Evolutionary conservation across 2,329 filamentous ascomycete species (phyloP), one percentile per base, ranked within the genome.

Genomic region (Phaeophleospora eucalypticola): DNA sequence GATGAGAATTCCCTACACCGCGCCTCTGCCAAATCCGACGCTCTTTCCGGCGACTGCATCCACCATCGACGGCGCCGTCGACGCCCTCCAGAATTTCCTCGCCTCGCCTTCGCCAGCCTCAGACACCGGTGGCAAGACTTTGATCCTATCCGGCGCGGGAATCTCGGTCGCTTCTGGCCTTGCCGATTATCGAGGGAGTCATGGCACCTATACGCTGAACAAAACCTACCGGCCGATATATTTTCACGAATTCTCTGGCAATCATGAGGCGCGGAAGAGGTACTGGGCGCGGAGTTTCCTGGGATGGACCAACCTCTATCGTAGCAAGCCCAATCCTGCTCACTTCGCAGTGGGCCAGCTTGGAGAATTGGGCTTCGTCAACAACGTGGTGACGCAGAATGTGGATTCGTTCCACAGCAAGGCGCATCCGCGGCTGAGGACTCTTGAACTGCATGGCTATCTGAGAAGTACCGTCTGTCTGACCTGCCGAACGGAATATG

Each of bases 271-370:
- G 10, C 77, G 93, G 55, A 93, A 96, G 68, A 76, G 93, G 51
- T 98, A 98, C 66, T 98, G 93, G 93, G 91, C 93, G 1, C 75
- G 93, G 40, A 95, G 87, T 63, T 98, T 95, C 67, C 72, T 98
- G 16, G 93, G 93, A 32, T 97, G 90, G 90, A 83, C 87, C 3
- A 89, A 81, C 36, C 72, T 97, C 56, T 73, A 86, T 61, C 84
- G 81, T 52, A 87, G 89, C n/a, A 73, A 72, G 48, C 90, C 91
- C 10, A 97, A 97, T 63, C 71, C 74, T 2, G 83, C 83, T 2
- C 93, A 98, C 70, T 76, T 80, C 64, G 89, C 90, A 2, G 79
- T 97, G 46, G 77, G 80, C 43, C 77, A 84, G 53, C 72, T 97
- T 29, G 86, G 81, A 2, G 68, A 77, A 3, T 71, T 93, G 56